Percentiles rank a stretch among this genome's conserved stretches.
These are phyloP conservation scores for Clonostachys solani DNA, from an alignment of 2,329 filamentous ascomycete genomes.

Conservation along the genomic window DNA sequence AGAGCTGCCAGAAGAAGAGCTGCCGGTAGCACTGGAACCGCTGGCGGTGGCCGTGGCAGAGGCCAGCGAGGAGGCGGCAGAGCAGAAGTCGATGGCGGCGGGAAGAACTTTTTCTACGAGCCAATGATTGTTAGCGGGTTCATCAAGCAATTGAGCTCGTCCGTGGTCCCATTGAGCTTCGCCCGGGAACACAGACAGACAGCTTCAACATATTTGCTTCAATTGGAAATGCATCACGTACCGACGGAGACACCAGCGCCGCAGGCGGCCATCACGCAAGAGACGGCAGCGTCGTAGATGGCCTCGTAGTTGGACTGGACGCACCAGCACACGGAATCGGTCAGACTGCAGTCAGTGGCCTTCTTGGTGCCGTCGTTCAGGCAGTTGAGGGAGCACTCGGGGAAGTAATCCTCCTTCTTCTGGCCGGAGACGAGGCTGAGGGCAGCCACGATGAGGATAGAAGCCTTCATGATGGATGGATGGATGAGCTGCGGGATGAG, in stretches of 20 bases:
- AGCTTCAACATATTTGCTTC: no score
- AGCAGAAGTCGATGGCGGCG: constrained; percentile 11
- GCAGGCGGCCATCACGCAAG: constrained; percentile 33
- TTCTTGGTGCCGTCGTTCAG: constrained; percentile 9
- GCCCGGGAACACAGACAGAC: no score
- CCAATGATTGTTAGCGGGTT: no score
- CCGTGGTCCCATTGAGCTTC: no score
- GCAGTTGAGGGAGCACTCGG: constrained; percentile 12
- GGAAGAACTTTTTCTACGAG: constrained; percentile 13
- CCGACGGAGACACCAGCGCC: constrained; percentile 22
- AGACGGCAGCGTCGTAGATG: constrained; percentile 30
- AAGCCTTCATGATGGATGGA: constrained; percentile 9
- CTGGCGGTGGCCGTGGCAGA: no score
- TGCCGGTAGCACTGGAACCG: no score
- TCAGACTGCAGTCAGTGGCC: constrained; percentile 9
- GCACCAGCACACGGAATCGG: constrained; percentile 13
- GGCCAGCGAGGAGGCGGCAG: no score
- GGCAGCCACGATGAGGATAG: constrained; percentile 6
- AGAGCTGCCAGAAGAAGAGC: no score
- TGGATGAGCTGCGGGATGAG: no score
- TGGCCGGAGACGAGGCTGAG: constrained; percentile 5
- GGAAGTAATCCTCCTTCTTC: constrained; percentile 11
- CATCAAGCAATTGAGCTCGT: no score
- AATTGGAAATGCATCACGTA: no score
- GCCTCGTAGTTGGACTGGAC: constrained; percentile 23